Evolutionary conservation across 169 alveolate species (phyloP).

Genomic region (Perkinsus marinus): DNA sequence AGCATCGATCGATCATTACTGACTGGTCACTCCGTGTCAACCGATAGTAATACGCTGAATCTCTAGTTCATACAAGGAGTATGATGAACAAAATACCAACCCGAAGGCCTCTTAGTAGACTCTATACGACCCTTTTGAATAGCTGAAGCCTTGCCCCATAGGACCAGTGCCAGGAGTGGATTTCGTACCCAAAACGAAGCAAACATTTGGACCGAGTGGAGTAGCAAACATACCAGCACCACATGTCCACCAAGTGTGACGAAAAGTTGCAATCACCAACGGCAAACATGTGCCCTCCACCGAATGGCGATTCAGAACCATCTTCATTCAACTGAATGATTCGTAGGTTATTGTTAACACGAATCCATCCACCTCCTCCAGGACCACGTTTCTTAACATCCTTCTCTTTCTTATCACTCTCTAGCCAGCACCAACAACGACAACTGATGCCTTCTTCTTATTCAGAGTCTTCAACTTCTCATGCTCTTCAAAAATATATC

Average conservation of each 20-base stretch:
- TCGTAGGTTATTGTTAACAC: conserved; percentile 19
- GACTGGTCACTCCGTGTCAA: neutral
- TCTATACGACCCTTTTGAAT: neutral
- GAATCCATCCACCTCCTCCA: conserved; percentile 35
- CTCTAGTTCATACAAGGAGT: neutral
- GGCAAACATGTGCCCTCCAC: conserved; percentile 14
- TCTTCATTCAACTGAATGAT: conserved; percentile 9
- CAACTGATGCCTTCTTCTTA: conserved; percentile 4
- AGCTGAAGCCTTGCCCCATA: neutral
- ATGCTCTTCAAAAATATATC: conserved; percentile 21
- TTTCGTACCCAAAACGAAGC: conserved; percentile 24
- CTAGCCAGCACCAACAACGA: conserved; percentile 25
- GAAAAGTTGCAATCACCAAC: conserved; percentile 27
- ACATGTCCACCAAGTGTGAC: conserved; percentile 32
- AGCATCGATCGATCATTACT: neutral
- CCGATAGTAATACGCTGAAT: neutral
- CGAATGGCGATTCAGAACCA: conserved; percentile 5
- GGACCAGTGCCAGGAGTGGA: neutral
- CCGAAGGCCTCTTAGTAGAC: neutral
- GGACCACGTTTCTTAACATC: conserved; percentile 13
- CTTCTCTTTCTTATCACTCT: neutral
- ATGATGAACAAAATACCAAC: conserved; percentile 7
- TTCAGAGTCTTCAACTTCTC: conserved; percentile 11
- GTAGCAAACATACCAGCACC: conserved; percentile 35
- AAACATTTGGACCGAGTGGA: conserved; percentile 25